Base-by-base conservation (phyloP, 352 stramenopile genomes). In the Phytophthora syringae region DNA sequence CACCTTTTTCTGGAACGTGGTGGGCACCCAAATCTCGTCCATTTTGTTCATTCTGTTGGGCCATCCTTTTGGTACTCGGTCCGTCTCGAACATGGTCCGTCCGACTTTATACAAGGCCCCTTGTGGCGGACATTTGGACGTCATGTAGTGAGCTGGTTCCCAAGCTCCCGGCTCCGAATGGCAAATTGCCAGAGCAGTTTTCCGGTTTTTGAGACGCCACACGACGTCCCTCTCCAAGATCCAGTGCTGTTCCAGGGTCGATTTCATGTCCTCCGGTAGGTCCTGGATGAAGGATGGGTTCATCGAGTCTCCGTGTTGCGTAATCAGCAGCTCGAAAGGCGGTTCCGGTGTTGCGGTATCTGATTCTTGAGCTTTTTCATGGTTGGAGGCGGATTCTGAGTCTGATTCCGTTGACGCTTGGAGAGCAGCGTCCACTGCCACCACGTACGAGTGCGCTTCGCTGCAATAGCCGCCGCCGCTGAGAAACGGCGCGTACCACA, bases 11-110 rank as follows among this genome's bases (percentile, higher is more conserved):
- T 94, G 81, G 55, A 97, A 97, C 42, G 77, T 81, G 3, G 90
- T 97, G 7, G 93, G 93, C 16, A 98, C 93, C 91, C 92, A 98
- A 44, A 98, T 92, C 77, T 98, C 92, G 70, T 98, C 85, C 89
- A 98, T 97, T 11, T 72, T 65, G 58, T 97, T 93, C 80, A 98
- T 93, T 47, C 93, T 78, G 15, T 89, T 68, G 3, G 76, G 36
- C 93, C 94, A 98, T 22, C 92, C 94, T n/a, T 66, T 78, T 7
- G 94, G 93, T 49, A 98, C 74, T 57, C 94, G 82, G 65, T 98
- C 94, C 36, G 93, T 98, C 76, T 98, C 94, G 58, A 98, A 98
- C 94, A 98, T 98, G 2, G 94, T 98, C 2, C 94, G 64, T 12
- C 94, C 94, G 7, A 98, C 81, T 0, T 56, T 80, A 64, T 91